These are phyloP conservation scores for Fraxinus xanthoxyloides DNA, from an alignment of 305 asterid genomes.

Conservation along the genomic window DNA sequence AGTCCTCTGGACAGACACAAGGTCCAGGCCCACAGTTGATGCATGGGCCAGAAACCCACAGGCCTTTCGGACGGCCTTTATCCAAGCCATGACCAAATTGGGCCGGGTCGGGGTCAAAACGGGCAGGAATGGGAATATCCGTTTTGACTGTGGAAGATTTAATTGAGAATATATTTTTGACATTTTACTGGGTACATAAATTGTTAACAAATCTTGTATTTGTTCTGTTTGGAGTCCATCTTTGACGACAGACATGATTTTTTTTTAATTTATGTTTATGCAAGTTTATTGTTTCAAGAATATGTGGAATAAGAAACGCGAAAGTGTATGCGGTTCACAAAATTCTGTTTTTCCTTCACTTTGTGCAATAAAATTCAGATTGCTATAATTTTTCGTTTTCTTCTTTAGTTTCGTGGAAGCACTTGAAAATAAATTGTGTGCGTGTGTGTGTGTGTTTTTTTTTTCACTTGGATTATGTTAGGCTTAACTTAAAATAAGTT, in stretches of 20 bases:
- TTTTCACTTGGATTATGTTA: no score
- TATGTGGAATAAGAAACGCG: not conserved
- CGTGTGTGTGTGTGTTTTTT: no score
- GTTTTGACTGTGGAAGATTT: conserved; percentile 44
- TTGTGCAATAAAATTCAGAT: not conserved
- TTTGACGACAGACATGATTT: not conserved
- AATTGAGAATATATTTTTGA: conserved; percentile 16
- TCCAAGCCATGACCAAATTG: conserved; percentile 49
- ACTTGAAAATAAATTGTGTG: no score
- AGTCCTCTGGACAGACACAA: conserved; percentile 37
- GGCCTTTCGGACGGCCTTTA: conserved; percentile 30
- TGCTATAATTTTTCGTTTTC: not conserved
- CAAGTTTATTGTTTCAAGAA: not conserved
- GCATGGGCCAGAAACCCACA: conserved; percentile 32
- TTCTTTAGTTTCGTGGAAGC: not conserved
- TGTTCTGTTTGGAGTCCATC: not conserved
- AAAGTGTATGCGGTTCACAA: not conserved
- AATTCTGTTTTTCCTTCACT: not conserved
- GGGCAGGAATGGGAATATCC: conserved; percentile 39
- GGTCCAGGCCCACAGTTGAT: conserved; percentile 33
- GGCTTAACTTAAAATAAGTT: not conserved
- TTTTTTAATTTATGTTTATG: not conserved
- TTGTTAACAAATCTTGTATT: not conserved
- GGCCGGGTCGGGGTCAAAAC: conserved; percentile 56
- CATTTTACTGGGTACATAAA: not conserved